Base-by-base conservation (phyloP, 345 rosid genomes). In the Eucalyptus virginea region DNA sequence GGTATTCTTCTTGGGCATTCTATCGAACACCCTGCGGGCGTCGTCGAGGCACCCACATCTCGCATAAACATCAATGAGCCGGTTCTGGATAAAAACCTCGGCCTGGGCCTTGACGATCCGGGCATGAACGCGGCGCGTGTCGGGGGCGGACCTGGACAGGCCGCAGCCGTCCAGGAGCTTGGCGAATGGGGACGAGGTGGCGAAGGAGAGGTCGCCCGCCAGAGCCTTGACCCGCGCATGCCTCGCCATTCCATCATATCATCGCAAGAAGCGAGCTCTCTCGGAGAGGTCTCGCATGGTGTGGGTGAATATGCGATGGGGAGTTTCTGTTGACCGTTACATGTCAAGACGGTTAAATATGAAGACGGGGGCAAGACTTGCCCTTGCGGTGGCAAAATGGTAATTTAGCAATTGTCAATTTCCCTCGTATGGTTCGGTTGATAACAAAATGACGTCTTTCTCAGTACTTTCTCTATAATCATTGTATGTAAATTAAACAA, bases 161-260 rank as follows among this genome's bases (percentile, higher is more conserved):
- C 94, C 88, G 92, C 97, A 95, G 6, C 92, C 92, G 92, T 94
- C 99, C 91, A 96, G 91, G 87, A 94, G 94, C 91, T 92, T 94
- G 3, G 99, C 94, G 24, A 95, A 93, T 37, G 97, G 93, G 40
- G 98, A 92, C 4, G 99, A 95, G 86, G 94, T 89, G 13, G 80
- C 32, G 83, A 91, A 91, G 81, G 93, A 90, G 88, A 92, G 88
- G 92, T 91, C 94, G 69, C 91, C 90, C 37, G 81, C 77, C 85
- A 92, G 81, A 67, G 92, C 94, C 88, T 92, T 94, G 86, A 90
- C 89, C 90, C 94, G 24, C 52, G 92, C 92, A 88, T 91, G 91
- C 87, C 93, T 94, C 45, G 92, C 94, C 98, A 96, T 96, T 94
- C 94, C 95, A 95, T 93, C 81, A 58, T 80, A 18, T 69, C 81